These are phyloP conservation scores for Begonia masoniana DNA, from an alignment of 306 rosid species.

Conservation along the genomic window DNA sequence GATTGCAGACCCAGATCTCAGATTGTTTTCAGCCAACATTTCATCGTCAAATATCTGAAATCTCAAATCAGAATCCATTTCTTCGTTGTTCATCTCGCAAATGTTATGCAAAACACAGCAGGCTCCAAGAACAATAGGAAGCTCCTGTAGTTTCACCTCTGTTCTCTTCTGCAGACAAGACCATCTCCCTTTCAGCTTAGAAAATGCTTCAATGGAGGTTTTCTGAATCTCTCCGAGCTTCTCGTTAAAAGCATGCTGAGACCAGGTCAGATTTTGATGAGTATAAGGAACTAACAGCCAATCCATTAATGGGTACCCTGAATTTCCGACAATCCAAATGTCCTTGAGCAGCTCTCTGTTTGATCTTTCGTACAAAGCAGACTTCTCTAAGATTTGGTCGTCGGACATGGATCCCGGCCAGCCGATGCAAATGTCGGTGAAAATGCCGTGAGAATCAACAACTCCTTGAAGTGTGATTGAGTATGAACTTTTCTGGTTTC, in stretches of 20 bases:
- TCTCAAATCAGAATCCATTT: no score
- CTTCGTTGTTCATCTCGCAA: no score
- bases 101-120: no score
- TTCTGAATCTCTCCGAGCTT: constrained; percentile 34
- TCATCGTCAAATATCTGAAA: no score
- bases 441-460: constrained; percentile 45
- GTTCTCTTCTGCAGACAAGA: constrained; percentile 75
- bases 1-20: no score
- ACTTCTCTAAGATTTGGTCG: constrained; percentile 52
- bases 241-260: constrained; percentile 62
- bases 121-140: constrained; percentile 57
- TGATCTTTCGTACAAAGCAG: constrained; percentile 43
- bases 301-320: constrained; percentile 51
- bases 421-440: constrained; percentile 61
- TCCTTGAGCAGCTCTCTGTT: constrained; percentile 38
- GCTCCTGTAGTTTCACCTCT: constrained; percentile 63
- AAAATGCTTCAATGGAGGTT: constrained; percentile 48
- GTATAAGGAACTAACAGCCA: constrained; percentile 68
- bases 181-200: constrained; percentile 65
- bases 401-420: constrained; percentile 72
- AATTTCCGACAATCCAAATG: constrained; percentile 64
- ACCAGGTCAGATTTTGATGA: constrained; percentile 57
- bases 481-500: constrained; percentile 66
- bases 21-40: no score
- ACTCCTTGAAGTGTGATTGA: constrained; percentile 74